phyloP scores from a whole-genome alignment of 202 grass and related monocot genomes.

The Zizania palustris region DNA sequence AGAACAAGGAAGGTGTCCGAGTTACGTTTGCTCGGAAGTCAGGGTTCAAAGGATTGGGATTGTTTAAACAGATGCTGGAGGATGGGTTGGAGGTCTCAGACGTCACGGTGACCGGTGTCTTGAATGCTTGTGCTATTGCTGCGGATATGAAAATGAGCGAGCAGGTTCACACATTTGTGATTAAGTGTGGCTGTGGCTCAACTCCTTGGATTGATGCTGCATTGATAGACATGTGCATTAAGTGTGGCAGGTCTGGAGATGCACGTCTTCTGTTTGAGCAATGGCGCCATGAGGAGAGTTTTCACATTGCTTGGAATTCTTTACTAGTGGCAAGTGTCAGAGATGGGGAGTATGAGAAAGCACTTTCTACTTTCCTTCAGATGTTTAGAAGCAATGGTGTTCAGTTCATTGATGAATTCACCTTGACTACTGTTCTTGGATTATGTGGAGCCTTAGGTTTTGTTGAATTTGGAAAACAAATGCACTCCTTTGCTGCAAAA shows the following conservation, averaged over 20 bases:
- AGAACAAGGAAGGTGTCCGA: conserved; percentile 62
- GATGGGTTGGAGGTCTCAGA: conserved; percentile 69
- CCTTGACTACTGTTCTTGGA: conserved; percentile 62
- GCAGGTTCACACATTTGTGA: conserved; percentile 80
- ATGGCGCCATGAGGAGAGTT: conserved; percentile 64
- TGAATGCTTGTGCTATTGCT: conserved; percentile 74
- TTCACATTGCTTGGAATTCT: conserved; percentile 72
- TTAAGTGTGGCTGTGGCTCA: conserved; percentile 70
- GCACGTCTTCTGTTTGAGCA: conserved; percentile 61
- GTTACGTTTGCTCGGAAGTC: conserved; percentile 52
- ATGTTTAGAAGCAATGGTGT: conserved; percentile 46
- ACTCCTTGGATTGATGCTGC: conserved; percentile 73
- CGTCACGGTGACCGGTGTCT: conserved; percentile 56
- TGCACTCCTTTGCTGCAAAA: conserved; percentile 73
- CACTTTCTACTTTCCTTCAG: conserved; percentile 54
- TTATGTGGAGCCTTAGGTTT: conserved; percentile 68
- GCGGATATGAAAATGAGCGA: conserved; percentile 74
- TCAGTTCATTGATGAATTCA: conserved; percentile 70
- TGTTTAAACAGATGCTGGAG: conserved; percentile 70
- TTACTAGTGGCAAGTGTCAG: conserved; percentile 61
- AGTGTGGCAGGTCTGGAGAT: conserved; percentile 71
- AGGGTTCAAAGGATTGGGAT: conserved; percentile 42
- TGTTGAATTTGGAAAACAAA: conserved; percentile 68
- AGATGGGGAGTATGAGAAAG: conserved; percentile 73
- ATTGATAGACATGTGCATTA: conserved; percentile 87